Evolutionary conservation across 768 basidiomycete genomes (phyloP).

Genomic region (Chalciporus piperatus): DNA sequence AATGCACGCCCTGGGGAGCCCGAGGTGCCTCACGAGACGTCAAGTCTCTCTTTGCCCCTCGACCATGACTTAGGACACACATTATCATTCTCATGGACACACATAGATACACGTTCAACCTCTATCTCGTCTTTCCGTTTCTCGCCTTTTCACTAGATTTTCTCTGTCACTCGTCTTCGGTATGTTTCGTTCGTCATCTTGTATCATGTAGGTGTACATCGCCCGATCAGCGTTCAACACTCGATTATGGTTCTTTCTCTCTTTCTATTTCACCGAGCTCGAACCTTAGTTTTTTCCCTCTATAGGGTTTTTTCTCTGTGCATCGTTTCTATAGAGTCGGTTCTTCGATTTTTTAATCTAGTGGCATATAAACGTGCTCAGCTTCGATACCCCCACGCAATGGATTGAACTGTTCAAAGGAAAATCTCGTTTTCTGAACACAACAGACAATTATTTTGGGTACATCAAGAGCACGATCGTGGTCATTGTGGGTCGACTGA

Average conservation of each 20-base stretch:
- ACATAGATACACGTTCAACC: background rate
- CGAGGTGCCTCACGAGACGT: no score
- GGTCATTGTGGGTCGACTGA: no score
- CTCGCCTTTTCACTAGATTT: background rate
- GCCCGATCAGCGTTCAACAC: background rate
- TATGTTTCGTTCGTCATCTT: background rate
- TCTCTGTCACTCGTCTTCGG: background rate
- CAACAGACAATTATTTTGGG: background rate
- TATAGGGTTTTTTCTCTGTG: background rate
- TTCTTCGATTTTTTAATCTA: conserved; percentile 6
- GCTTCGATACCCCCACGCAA: background rate
- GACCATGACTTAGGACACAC: background rate
- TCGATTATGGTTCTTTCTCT: background rate
- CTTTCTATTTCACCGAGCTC: background rate
- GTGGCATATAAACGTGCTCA: background rate
- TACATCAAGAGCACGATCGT: background rate
- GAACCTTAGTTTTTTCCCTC: background rate
- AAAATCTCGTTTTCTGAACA: background rate
- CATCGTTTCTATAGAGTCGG: conserved; percentile 4
- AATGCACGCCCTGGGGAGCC: no score
- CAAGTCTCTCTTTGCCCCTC: background rate
- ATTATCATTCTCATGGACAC: background rate
- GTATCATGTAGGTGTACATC: conserved; percentile 5
- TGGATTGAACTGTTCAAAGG: background rate
- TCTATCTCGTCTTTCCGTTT: background rate